A percentile compares a stretch with the other conserved stretches of the same genome.
Conservation (phyloP, 148 eudicot genomes). For the Fagopyrum tataricum region DNA sequence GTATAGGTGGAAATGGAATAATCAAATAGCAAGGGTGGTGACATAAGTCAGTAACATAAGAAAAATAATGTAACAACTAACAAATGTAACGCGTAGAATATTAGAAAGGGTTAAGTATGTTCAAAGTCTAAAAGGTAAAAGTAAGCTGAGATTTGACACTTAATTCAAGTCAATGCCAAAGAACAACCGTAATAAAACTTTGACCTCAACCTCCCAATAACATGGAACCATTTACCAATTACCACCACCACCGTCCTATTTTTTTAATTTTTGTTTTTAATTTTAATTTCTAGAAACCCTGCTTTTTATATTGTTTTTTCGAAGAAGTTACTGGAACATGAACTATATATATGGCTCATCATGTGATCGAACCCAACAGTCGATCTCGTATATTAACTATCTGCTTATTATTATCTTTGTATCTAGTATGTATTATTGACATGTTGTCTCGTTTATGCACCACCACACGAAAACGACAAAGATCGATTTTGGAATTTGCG, state of each 20-base stretch:
- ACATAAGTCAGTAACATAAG: not conserved
- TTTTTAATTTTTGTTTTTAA: too few species aligned
- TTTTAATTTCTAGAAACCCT: not conserved
- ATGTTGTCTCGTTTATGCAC: too few species aligned
- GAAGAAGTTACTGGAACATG: too few species aligned
- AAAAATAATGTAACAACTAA: not conserved
- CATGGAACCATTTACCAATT: not conserved
- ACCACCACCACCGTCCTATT: constrained; percentile 2
- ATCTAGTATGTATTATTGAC: too few species aligned
- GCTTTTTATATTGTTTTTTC: not conserved
- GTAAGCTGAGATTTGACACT: not conserved
- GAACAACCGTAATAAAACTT: not conserved
- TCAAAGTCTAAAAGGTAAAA: not conserved
- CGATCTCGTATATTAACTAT: too few species aligned
- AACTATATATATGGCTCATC: too few species aligned
- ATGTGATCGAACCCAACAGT: too few species aligned
- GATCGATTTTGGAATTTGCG: too few species aligned
- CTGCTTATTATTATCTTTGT: too few species aligned
- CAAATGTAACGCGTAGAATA: not conserved
- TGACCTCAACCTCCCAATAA: not conserved
- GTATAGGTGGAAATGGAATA: not conserved
- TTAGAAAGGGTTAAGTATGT: not conserved
- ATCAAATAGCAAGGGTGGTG: not conserved
- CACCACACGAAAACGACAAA: too few species aligned
- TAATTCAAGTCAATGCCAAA: constrained; percentile 1